Evolutionary conservation across 495 filamentous ascomycete species (phyloP), one percentile per base, ranked within the genome.

Genomic region (Hypoxylon lienhwacheense): DNA sequence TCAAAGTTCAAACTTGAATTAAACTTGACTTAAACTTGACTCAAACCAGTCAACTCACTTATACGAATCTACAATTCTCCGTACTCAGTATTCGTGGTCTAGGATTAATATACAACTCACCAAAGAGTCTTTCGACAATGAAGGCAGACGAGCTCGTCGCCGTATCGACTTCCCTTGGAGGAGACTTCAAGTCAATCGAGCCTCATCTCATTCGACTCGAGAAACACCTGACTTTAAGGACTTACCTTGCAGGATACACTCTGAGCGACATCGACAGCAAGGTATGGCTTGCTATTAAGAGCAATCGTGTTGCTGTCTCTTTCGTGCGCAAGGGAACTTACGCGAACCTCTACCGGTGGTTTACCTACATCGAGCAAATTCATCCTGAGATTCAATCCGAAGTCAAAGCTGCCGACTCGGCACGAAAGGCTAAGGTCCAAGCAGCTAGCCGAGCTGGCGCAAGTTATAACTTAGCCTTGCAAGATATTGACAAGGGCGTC

Each of bases 401-500:
- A 50, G 66, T 80, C 61, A 79, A 78, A 66, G 75, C 75, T 10
- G 76, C 75, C 58, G 77, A 88, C 36, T 81, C 85, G 32, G 74
- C 73, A 22, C 77, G 88, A 45, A 87, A 78, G 55, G 82, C 82
- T 31, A 90, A 87, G 76, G 85, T 85, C 62, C 77, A 80, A 20
- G 85, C 84, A 22, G 83, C 82, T 62, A 88, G 83, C 58, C 90
- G 90, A 71, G 87, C 89, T 48, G 90, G 90, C 48, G 90, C 80
- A 19, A 95, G 79, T 75, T 98, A 95, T 72, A 90, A 93, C 62
- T 89, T 98, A 67, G 87, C 86, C 2, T 80, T 98, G 14, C 84
- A 86, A 49, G 86, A 95, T 63, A 85, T 83, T n/a, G 89, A 89
- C 24, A 88, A 93, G 67, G 93, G 93, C 5, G 91, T 97, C 20